Conservation (phyloP, 306 rosid species). For the Cucumis cinereus region DNA sequence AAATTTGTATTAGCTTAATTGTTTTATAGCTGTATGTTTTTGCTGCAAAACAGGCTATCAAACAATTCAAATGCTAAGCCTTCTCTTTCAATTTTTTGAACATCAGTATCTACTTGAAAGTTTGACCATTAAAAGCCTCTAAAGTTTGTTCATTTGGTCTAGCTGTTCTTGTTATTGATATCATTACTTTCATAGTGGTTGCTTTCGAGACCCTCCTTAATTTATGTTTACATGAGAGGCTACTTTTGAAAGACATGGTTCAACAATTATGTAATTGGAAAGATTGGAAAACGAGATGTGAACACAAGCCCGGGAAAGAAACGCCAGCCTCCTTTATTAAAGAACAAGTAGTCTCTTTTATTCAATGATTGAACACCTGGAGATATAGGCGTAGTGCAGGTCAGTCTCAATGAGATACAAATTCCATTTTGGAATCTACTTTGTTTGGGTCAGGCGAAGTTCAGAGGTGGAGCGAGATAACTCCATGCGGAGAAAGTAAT, state of each 20-base stretch:
- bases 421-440: not conserved
- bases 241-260: not conserved
- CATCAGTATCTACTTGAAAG: not conserved
- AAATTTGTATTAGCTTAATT: not conserved
- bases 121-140: not conserved
- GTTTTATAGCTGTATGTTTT: not conserved
- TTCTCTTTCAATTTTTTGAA: not conserved
- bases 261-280: not conserved
- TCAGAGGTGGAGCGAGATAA: not conserved
- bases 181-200: not conserved
- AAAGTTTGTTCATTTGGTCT: not conserved
- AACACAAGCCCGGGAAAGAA: too few relatives aligned
- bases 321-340: too few relatives aligned
- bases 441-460: not conserved
- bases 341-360: too few relatives aligned
- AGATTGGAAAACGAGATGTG: too few relatives aligned
- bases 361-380: too few relatives aligned
- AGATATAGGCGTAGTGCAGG: not conserved
- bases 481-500: not conserved
- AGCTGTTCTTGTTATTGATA: not conserved
- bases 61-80: not conserved
- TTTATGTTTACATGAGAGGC: not conserved
- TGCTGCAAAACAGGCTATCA: not conserved
- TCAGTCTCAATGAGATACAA: not conserved
- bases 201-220: not conserved